Evolutionary conservation across 2,329 filamentous ascomycete species (phyloP).

Genomic region (Trichoderma harzianum): DNA sequence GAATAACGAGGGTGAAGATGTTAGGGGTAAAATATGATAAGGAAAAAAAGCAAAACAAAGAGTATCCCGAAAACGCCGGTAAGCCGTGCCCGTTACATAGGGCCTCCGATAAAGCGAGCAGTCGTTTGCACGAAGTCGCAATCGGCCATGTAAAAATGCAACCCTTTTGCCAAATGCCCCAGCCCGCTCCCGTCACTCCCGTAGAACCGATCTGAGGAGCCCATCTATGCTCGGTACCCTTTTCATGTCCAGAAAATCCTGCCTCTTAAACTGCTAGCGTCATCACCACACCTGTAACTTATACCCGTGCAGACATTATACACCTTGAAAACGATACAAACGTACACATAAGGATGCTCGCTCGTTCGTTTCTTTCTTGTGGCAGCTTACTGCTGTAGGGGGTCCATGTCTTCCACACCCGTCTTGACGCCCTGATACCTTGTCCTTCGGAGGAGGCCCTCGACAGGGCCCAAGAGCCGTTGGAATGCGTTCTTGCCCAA

Average conservation of each 20-base stretch:
- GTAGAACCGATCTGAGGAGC: constrained; percentile 16
- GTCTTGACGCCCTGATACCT: constrained; percentile 58
- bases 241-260: constrained; percentile 14
- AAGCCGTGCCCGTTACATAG: constrained; percentile 19
- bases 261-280: constrained; percentile 3
- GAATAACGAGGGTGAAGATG: constrained; percentile 32
- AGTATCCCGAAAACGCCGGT: constrained; percentile 30
- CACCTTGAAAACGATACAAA: not conserved
- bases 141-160: constrained; percentile 17
- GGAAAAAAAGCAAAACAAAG: constrained; percentile 10
- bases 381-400: constrained; percentile 46
- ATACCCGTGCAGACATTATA: not conserved
- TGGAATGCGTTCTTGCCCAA: constrained; percentile 95
- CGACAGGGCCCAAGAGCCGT: constrained; percentile 84
- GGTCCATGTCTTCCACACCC: constrained; percentile 65
- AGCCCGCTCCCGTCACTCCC: constrained; percentile 15
- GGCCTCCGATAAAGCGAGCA: constrained; percentile 17
- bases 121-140: constrained; percentile 13
- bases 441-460: constrained; percentile 87
- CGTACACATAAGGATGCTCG: not conserved
- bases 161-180: constrained; percentile 16
- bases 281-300: constrained; percentile 3
- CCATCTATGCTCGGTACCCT: constrained; percentile 12
- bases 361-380: not conserved
- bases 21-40: not conserved